Base-by-base conservation (phyloP, 306 rosid genomes). In the Cicer cuneatum region DNA sequence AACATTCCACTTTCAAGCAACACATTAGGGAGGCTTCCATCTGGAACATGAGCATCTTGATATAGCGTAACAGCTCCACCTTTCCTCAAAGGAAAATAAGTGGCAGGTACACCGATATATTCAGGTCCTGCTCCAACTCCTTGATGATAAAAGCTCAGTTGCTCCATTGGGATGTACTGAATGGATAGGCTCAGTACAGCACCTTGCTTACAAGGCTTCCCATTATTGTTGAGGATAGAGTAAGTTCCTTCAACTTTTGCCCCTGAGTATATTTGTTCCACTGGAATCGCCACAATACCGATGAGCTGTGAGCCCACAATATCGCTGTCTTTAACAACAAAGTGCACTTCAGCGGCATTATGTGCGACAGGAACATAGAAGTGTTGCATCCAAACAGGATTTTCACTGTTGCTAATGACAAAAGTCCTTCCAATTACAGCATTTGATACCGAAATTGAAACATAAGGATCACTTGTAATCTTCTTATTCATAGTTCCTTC, bases 41-140 rank as follows among this genome's bases (percentile, higher is more conserved):
- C 94, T 35, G 92, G 96, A 69, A 93, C 97, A 68, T 93, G 92
- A 39, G 97, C 94, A 83, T 93, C 98, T 83, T 93, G 98, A 70
- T 93, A 93, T 66, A 93, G 94, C 49, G 89, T 89, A 56, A 93
- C 94, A 18, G 63, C 74, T 59, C 97, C 92, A 70, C 98, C 96
- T 76, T 77, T 89, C 82, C 98, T 84, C 60, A 93, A 88, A 58
- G 98, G 97, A 79, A 93, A 93, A 86, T 93, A 93, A 14, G 98
- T 91, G 43, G 84, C 91, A 5, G 97, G 92, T 83, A 93, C 97
- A 35, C 98, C 97, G 33, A 63, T 72, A 69, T 86, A 88, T 12
- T 93, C 90, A 53, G 97, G 96, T 43, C 96, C 96, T 37, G 90
- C 94, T 81, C 96, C 97, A 0, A 93, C 89, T 70, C 98, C 98